These are phyloP conservation scores for Cyathus striatus DNA, from an alignment of 768 basidiomycete genomes.

Conservation along the genomic window DNA sequence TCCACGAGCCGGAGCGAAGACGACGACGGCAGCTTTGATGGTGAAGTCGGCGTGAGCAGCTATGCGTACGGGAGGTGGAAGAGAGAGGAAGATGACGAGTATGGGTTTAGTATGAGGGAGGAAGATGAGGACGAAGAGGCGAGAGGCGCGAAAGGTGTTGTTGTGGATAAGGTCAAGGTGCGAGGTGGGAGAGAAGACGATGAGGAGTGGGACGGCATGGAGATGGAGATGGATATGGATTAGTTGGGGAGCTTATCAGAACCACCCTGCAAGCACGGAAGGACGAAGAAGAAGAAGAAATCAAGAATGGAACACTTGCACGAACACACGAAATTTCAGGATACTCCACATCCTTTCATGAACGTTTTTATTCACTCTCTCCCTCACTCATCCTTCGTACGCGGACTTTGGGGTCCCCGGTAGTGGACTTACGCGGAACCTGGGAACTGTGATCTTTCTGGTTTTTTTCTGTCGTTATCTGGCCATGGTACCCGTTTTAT, in stretches of 20 bases:
- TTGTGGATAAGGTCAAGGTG: not conserved
- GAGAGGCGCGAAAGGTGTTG: not conserved
- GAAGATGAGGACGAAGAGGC: conserved; percentile 13
- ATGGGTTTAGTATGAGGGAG: conserved; percentile 4
- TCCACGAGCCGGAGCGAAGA: conserved; percentile 20
- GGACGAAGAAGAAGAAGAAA: too few species aligned
- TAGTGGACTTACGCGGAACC: too few species aligned
- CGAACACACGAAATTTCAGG: too few species aligned
- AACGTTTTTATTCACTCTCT: too few species aligned
- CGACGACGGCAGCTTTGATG: conserved; percentile 24
- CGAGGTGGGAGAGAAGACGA: too few species aligned
- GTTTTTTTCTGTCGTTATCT: too few species aligned
- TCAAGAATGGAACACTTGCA: too few species aligned
- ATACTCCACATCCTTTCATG: too few species aligned
- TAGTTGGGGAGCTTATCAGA: not conserved
- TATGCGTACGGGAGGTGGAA: conserved; percentile 14
- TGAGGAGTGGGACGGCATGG: conserved; percentile 5
- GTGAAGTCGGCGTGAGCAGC: conserved; percentile 27
- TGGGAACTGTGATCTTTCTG: too few species aligned
- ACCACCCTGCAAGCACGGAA: not conserved
- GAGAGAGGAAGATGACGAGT: conserved; percentile 4
- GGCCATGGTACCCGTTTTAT: not conserved
- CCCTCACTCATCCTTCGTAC: too few species aligned
- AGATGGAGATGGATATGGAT: conserved; percentile 6
- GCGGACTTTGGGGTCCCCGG: too few species aligned